Evolutionary conservation across 495 filamentous ascomycete species (phyloP).

Genomic region (Tuber melanosporum): DNA sequence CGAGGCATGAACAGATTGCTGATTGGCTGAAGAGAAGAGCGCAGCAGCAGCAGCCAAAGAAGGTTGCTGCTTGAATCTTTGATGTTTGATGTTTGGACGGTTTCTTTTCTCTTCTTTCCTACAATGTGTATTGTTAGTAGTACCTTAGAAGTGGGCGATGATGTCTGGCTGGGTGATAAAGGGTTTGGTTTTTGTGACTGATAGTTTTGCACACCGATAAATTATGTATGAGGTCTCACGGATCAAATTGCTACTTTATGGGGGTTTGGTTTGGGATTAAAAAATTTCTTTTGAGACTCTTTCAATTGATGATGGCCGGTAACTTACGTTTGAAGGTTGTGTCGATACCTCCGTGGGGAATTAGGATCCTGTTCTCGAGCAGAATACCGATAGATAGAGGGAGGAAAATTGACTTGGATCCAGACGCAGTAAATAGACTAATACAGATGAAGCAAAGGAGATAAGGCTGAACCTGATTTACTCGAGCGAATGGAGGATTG

Average conservation of each 20-base stretch:
- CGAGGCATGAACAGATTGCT: slow-evolving; percentile 72
- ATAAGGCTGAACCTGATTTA: no score
- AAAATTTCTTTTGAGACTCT: not conserved
- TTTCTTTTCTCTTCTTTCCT: slow-evolving; percentile 2
- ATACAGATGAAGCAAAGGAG: no score
- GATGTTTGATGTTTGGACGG: not conserved
- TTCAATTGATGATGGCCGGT: not conserved
- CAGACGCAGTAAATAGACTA: no score
- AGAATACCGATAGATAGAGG: no score
- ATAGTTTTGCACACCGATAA: not conserved
- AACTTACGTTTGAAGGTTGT: not conserved
- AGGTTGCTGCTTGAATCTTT: not conserved
- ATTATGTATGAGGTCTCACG: not conserved
- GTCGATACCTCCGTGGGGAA: not conserved
- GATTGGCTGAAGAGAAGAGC: slow-evolving; percentile 64
- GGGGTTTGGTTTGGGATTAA: not conserved
- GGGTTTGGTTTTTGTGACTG: not conserved
- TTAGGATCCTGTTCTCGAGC: not conserved
- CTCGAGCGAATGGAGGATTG: no score
- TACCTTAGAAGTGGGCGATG: not conserved
- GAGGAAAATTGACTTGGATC: no score
- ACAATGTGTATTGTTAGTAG: not conserved
- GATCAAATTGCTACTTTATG: not conserved
- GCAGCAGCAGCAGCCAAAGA: slow-evolving; percentile 33
- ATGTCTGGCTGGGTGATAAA: not conserved